Percentiles rank a stretch among this genome's conserved stretches.
phyloP scores from a whole-genome alignment of 2,329 filamentous ascomycete genomes.

The Hymenoscyphus albidus region DNA sequence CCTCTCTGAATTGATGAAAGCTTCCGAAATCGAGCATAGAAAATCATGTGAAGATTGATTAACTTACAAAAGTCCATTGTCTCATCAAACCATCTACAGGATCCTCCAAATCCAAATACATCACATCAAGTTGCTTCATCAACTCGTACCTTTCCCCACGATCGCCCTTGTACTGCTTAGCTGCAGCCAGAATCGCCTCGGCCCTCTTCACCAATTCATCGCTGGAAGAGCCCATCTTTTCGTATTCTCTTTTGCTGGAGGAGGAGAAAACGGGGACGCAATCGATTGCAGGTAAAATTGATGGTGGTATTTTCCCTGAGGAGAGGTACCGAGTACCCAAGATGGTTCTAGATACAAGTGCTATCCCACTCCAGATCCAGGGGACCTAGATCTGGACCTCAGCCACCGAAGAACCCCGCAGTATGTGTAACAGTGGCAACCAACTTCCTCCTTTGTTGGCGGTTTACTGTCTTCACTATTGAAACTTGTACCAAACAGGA shows the following conservation, averaged over 20 bases:
- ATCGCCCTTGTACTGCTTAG: slow-evolving; percentile 12
- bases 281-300: not conserved
- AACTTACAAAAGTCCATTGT: slow-evolving; percentile 20
- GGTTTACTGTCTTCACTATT: not conserved
- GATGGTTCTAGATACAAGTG: not conserved
- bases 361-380: not conserved
- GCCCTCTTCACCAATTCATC: slow-evolving; percentile 13
- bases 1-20: not conserved
- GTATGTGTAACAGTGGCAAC: not conserved
- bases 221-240: slow-evolving; percentile 6
- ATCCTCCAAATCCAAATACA: slow-evolving; percentile 15
- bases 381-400: not conserved
- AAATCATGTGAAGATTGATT: no score
- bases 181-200: slow-evolving; percentile 14
- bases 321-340: not conserved
- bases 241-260: not conserved
- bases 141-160: slow-evolving; percentile 9
- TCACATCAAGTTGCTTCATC: slow-evolving; percentile 14
- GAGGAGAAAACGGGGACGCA: not conserved
- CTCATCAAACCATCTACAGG: slow-evolving; percentile 17
- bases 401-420: slow-evolving; percentile 1
- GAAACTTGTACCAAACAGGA: not conserved
- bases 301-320: not conserved
- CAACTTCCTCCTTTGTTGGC: not conserved
- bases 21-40: not conserved